A percentile compares a stretch with the other conserved stretches of the same genome.
phyloP scores from a whole-genome alignment of 306 rosid genomes.

The Inga oerstediana region DNA sequence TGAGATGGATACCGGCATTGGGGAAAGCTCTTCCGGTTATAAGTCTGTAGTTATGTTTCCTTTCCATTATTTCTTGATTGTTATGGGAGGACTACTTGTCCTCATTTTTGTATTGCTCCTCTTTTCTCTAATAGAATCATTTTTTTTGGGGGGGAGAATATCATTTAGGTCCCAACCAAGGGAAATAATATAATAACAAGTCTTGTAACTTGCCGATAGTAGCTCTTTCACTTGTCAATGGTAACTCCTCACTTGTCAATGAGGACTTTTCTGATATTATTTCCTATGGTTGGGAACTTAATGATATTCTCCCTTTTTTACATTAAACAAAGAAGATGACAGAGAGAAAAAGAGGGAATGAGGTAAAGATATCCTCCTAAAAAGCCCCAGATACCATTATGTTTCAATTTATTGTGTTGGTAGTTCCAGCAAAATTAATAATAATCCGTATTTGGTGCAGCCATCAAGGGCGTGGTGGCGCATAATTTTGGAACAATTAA shows the following conservation, averaged over 20 bases:
- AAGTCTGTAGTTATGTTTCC: background rate
- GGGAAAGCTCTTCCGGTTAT: background rate
- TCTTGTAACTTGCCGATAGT: too few species aligned
- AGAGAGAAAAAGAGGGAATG: background rate
- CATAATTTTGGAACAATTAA: constrained; percentile 6
- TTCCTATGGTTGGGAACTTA: too few species aligned
- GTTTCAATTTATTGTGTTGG: background rate
- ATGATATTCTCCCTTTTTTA: too few species aligned
- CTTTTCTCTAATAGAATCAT: background rate
- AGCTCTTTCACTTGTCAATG: too few species aligned
- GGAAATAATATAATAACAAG: too few species aligned
- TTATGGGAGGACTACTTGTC: background rate
- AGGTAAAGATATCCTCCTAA: background rate
- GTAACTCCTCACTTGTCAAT: too few species aligned
- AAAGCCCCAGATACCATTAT: background rate
- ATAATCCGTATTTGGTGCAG: background rate
- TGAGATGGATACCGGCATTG: background rate
- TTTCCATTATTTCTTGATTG: background rate
- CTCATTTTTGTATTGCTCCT: background rate
- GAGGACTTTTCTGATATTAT: too few species aligned
- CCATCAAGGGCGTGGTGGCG: constrained; percentile 15
- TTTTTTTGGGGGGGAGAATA: too few species aligned
- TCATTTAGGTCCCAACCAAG: too few species aligned
- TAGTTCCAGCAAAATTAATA: background rate
- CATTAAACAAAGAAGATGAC: background rate